Base-by-base conservation (phyloP, 2,329 filamentous ascomycete genomes). In the Torrubiella hemipterigena region DNA sequence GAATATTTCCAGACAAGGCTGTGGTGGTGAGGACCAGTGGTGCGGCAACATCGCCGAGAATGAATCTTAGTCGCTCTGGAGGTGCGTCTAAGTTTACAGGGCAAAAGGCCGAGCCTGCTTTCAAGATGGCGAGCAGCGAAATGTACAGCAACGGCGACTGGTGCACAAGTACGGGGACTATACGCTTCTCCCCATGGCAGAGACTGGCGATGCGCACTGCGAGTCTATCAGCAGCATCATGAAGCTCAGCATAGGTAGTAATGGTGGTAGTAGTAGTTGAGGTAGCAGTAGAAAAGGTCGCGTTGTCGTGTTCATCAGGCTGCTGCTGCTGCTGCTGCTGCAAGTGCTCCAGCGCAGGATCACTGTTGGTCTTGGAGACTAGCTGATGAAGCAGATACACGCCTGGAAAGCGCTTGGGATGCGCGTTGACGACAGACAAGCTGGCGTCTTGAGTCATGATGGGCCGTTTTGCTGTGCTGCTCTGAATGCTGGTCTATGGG, bases 91-190 rank as follows among this genome's bases (percentile, higher is more conserved):
- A 65, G 38, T 80, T 80, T 34, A 95, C 59, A 0, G 87, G 86
- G 42, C 86, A 94, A 45, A 94, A 94, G 0, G 84, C 84, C 21
- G 72, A 82, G 6, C 87, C 87, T 10, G 77, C 76, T 51, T 87
- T 86, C 28, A 94, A 61, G 32, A 89, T 72, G 4, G 79, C 85
- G 27, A 94, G 54, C 38, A 83, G 69, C 2, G 82, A 67, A 34
- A 91, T 66, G 52, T 94, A 94, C 16, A 95, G 65, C 28, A 77
- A 67, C 8, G 78, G 73, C 11, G 73, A 81, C 55, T 94, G 87
- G 3, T 80, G 77, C 12, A 93, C 55, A 14, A 93, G 65, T 3
- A 94, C 59, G 0, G 87, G 86, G 22, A 94, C 65, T 21, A 93
- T 55, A 12, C 66, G 51, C 29, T 62, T 58, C 10, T 18, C 10